Conservation (phyloP, 2,329 filamentous ascomycete genomes). For the Fusarium floridanum region DNA sequence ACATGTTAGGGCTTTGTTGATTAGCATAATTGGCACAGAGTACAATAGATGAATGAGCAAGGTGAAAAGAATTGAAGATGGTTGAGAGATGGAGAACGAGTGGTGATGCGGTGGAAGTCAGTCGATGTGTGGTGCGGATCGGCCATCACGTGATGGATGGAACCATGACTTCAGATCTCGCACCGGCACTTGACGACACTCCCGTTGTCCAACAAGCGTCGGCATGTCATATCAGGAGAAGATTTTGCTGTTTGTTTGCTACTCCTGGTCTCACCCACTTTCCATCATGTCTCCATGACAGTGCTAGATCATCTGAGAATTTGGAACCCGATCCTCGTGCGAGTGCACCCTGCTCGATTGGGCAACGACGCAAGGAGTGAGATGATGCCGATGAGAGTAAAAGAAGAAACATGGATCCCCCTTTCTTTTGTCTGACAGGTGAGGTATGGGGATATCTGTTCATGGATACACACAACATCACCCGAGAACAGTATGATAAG, state of each 20-base stretch:
- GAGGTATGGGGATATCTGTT: neutral
- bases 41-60: neutral
- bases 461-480: conserved; percentile 14
- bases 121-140: conserved; percentile 1
- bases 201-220: neutral
- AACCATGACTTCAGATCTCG: neutral
- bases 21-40: neutral
- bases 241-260: neutral
- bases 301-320: neutral
- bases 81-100: neutral
- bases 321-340: neutral
- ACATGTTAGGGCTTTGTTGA: neutral
- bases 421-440: neutral
- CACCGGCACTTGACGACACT: conserved; percentile 6
- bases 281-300: neutral
- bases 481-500: conserved; percentile 6
- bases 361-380: neutral
- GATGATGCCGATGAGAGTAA: neutral
- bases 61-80: neutral
- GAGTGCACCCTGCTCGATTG: conserved; percentile 1
- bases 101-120: neutral
- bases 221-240: conserved; percentile 1
- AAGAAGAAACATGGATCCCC: neutral
- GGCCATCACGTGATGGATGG: neutral
- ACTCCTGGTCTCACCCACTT: neutral